Evolutionary conservation across 139 green algal genomes (phyloP).

Genomic region (Chlamydomonas schloesseri): DNA sequence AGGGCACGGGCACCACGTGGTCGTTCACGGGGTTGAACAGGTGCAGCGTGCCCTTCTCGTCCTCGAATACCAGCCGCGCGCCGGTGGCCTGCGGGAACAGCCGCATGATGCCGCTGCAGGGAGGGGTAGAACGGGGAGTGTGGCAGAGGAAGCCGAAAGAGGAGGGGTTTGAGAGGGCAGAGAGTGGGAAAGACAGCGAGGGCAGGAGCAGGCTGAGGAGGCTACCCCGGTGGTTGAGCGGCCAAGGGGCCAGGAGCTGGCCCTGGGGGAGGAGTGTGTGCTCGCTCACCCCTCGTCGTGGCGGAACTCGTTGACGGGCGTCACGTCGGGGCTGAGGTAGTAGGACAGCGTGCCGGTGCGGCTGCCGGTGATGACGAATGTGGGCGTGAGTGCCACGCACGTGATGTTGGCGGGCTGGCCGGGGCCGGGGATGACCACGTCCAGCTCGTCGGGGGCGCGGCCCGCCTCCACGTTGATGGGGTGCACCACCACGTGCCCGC

Average conservation of each 20-base stretch:
- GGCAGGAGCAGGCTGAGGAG: no score
- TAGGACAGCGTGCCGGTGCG: conserved; percentile 67
- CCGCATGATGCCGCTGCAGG: conserved; percentile 56
- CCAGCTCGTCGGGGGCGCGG: conserved; percentile 34
- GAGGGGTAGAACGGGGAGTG: no score
- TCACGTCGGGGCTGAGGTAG: conserved; percentile 66
- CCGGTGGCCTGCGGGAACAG: conserved; percentile 71
- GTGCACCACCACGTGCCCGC: conserved; percentile 76
- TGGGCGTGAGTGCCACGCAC: conserved; percentile 68
- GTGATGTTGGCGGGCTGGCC: conserved; percentile 60
- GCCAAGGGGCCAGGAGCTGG: no score
- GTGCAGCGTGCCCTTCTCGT: conserved; percentile 56
- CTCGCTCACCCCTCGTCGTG: conserved; percentile 56
- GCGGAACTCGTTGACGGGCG: conserved; percentile 76
- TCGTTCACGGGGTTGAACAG: conserved; percentile 83
- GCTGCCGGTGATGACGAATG: conserved; percentile 74
- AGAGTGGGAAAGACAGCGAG: no score
- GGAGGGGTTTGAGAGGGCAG: no score
- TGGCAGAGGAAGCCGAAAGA: no score
- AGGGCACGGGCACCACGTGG: conserved; percentile 62
- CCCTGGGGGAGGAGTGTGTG: no score
- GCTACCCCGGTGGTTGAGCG: no score
- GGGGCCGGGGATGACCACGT: conserved; percentile 50
- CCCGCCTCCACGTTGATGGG: conserved; percentile 55
- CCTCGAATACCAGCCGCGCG: conserved; percentile 74